phyloP scores from a whole-genome alignment of 805 yeast genomes.

The Metahyphopichia silvanorum region DNA sequence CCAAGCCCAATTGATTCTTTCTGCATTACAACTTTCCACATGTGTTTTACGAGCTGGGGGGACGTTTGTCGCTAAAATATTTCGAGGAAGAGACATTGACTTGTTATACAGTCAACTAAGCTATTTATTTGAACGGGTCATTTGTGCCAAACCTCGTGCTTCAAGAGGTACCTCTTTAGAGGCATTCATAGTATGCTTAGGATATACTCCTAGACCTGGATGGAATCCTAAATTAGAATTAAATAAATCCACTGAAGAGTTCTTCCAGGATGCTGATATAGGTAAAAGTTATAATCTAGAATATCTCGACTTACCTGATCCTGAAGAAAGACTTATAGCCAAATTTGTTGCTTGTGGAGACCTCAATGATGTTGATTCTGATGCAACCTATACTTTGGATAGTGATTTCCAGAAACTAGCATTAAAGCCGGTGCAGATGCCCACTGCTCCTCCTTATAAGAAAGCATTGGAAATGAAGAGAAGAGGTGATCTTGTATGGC shows the following conservation, averaged over 20 bases:
- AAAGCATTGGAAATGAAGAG: slow-evolving; percentile 85
- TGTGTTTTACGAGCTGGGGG: slow-evolving; percentile 89
- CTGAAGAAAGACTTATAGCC: slow-evolving; percentile 73
- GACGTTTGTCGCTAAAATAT: slow-evolving; percentile 91
- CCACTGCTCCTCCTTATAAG: slow-evolving; percentile 97
- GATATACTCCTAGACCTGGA: slow-evolving; percentile 76
- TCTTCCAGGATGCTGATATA: slow-evolving; percentile 61
- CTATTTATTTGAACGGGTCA: slow-evolving; percentile 75
- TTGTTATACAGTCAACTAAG: slow-evolving; percentile 90
- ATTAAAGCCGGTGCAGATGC: slow-evolving; percentile 89
- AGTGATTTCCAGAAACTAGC: slow-evolving; percentile 37
- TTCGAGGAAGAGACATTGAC: slow-evolving; percentile 94
- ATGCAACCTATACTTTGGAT: slow-evolving; percentile 81
- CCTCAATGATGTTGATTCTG: slow-evolving; percentile 82
- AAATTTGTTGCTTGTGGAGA: slow-evolving; percentile 97
- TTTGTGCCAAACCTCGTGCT: slow-evolving; percentile 95
- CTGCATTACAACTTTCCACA: slow-evolving; percentile 90
- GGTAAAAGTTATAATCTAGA: slow-evolving; percentile 51
- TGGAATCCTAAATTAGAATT: slow-evolving; percentile 72
- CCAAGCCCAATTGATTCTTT: slow-evolving; percentile 88
- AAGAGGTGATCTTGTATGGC: slow-evolving; percentile 45
- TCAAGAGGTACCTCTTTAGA: slow-evolving; percentile 94
- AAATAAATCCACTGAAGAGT: slow-evolving; percentile 71
- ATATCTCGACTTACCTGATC: slow-evolving; percentile 44
- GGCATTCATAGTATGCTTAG: slow-evolving; percentile 89